These are phyloP conservation scores for Ganoderma multipileum DNA, from an alignment of 1,284 basidiomycete genomes.

Conservation along the genomic window DNA sequence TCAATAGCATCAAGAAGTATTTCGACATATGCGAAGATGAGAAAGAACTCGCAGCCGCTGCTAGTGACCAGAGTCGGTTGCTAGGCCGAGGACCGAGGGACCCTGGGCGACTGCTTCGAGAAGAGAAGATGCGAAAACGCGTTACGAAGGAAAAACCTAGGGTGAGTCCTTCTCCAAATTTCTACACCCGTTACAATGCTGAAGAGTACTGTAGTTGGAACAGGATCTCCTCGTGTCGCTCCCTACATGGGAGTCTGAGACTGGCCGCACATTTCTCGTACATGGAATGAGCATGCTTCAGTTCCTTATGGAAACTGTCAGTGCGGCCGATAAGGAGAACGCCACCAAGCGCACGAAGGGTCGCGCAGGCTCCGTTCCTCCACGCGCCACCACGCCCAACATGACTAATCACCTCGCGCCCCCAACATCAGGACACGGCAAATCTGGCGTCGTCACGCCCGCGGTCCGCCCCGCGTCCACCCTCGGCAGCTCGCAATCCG, in stretches of 20 bases:
- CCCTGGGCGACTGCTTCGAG: slow-evolving; percentile 82
- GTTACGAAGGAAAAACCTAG: slow-evolving; percentile 95
- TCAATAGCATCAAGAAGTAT: slow-evolving; percentile 87
- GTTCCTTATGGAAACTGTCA: slow-evolving; percentile 74
- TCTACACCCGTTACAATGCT: slow-evolving; percentile 13
- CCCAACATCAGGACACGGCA: slow-evolving; percentile 33
- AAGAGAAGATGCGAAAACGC: slow-evolving; percentile 98
- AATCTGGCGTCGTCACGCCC: slow-evolving; percentile 58
- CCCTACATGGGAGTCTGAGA: slow-evolving; percentile 88
- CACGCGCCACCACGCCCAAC: slow-evolving; percentile 66
- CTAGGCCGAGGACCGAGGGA: slow-evolving; percentile 81
- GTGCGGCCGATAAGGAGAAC: slow-evolving; percentile 79
- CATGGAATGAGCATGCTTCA: slow-evolving; percentile 87
- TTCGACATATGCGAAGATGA: slow-evolving; percentile 92
- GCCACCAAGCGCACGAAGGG: slow-evolving; percentile 51
- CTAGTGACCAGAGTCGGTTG: slow-evolving; percentile 79
- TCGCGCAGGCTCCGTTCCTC: slow-evolving; percentile 59
- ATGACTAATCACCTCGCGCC: slow-evolving; percentile 44
- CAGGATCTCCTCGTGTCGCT: slow-evolving; percentile 83
- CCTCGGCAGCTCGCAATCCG: slow-evolving; percentile 45
- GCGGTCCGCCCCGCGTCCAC: slow-evolving; percentile 61
- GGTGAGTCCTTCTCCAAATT: slow-evolving; percentile 53
- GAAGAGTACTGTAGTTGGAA: slow-evolving; percentile 69
- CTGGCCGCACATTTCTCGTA: slow-evolving; percentile 82
- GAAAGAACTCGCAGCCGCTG: slow-evolving; percentile 84